Evolutionary conservation across 140 eudicot genomes (phyloP), one percentile per base, ranked within the genome.

Genomic region (Flaveria floridana): DNA sequence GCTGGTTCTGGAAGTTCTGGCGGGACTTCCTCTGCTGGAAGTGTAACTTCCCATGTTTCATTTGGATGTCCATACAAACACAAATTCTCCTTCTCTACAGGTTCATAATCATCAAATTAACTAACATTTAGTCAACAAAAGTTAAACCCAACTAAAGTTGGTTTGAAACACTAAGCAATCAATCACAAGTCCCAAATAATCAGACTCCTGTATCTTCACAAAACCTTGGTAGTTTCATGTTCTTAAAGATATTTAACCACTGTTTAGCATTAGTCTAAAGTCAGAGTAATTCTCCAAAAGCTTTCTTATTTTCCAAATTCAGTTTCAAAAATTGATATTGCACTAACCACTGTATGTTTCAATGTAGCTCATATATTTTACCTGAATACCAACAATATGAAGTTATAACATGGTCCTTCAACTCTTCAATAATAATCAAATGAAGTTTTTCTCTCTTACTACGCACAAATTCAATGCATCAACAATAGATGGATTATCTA

Each of bases 1-100:
- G 95, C 96, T 19, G 98, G 98, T 84, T 92, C 98, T 0, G 98
- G 98, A 63, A 92, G 91, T 84, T 92, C 98, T 0, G 96, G 98
- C 26, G 98, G 98, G 42, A 92, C 98, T 79, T 93, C 98, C 80
- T 93, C 98, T 6, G 96, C 97, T 18, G 98, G 98, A 3, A 93
- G 81, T 12, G 86, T 82, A 63, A 93, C 98, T 84, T 93, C 98
- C 98, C 98, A 93, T 28, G 91, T 72, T 78, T 86, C 98, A 73
- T 85, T 89, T 23, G 96, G 84, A 65, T 87, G 90, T 44, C 96
- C 96, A 48, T 89, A 89, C 84, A 89, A 73, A 74, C 96, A 89
- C 90, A 89, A 80, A 64, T 89, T 89, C 82, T 89, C 96, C 83
- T 87, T 89, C 62, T 89, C 92, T 89, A 50, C 65, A 16, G 11